Evolutionary conservation across 2,329 filamentous ascomycete species (phyloP).

Genomic region (Fusarium subtropicale): DNA sequence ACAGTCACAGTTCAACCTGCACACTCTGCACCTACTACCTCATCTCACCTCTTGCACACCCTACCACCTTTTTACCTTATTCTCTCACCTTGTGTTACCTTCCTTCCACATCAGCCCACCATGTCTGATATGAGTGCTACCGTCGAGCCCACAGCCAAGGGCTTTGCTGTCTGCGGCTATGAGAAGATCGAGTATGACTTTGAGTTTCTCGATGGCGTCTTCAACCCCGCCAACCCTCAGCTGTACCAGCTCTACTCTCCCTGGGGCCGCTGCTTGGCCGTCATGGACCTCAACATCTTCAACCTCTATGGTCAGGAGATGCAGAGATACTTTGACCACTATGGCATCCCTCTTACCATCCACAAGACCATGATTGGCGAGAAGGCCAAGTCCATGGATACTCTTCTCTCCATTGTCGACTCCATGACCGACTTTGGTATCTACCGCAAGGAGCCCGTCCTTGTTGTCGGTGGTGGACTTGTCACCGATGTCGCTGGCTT

Average conservation of each 20-base stretch:
- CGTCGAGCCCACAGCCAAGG: slow-evolving; percentile 70
- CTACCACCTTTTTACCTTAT: slow-evolving; percentile 3
- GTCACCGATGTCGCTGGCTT: slow-evolving; percentile 81
- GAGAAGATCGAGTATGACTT: slow-evolving; percentile 84
- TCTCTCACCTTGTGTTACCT: slow-evolving; percentile 1
- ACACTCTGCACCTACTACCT: slow-evolving; percentile 12
- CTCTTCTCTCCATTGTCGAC: slow-evolving; percentile 75
- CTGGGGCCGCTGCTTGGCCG: slow-evolving; percentile 74
- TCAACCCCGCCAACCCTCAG: slow-evolving; percentile 69
- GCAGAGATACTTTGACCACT: slow-evolving; percentile 74
- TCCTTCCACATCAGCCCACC: slow-evolving; percentile 36
- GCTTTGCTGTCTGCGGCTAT: slow-evolving; percentile 78
- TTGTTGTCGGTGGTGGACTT: slow-evolving; percentile 75
- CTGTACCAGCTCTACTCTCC: slow-evolving; percentile 73
- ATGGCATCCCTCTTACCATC: slow-evolving; percentile 70
- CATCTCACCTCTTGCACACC: neutral
- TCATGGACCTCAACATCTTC: slow-evolving; percentile 79
- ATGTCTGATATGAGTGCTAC: slow-evolving; percentile 79
- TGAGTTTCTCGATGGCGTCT: slow-evolving; percentile 77
- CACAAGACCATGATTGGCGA: slow-evolving; percentile 81
- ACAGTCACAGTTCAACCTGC: slow-evolving; percentile 9
- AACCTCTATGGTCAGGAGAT: slow-evolving; percentile 74
- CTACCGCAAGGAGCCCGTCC: slow-evolving; percentile 74
- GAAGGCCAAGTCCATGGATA: slow-evolving; percentile 79
- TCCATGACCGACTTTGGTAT: slow-evolving; percentile 81